phyloP scores from a whole-genome alignment of 179 eudicot species.

The Spergularia azorica region DNA sequence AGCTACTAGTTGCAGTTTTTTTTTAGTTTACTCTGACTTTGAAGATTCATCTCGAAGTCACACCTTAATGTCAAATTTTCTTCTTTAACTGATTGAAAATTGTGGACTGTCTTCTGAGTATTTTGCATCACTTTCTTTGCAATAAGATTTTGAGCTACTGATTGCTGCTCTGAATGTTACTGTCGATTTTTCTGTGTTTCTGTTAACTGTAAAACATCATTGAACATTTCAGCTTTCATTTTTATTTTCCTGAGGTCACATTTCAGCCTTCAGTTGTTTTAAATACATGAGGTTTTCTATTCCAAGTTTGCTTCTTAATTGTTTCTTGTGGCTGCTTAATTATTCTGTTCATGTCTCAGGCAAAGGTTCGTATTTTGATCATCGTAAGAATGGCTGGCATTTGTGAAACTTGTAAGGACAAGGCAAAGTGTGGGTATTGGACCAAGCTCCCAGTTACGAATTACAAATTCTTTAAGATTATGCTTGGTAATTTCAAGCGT shows the following conservation, averaged over 20 bases:
- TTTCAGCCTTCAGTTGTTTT: no score
- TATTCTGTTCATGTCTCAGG: not conserved
- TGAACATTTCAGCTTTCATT: no score
- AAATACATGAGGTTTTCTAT: not conserved
- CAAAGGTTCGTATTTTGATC: not conserved
- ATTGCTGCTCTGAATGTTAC: no score
- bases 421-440: slow-evolving; percentile 19
- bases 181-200: no score
- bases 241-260: no score
- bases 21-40: not conserved
- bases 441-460: slow-evolving; percentile 10
- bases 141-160: no score
- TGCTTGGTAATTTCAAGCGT: slow-evolving; percentile 25
- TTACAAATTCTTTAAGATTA: slow-evolving; percentile 27
- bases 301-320: not conserved
- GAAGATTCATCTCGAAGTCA: no score
- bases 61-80: no score
- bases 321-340: not conserved
- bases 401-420: slow-evolving; percentile 1
- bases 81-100: no score
- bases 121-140: no score
- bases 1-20: not conserved
- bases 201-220: no score
- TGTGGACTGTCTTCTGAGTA: no score
- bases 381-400: slow-evolving; percentile 8